These are phyloP conservation scores for Botrytis paeoniae DNA, from an alignment of 2,329 filamentous ascomycete species.

Conservation along the genomic window DNA sequence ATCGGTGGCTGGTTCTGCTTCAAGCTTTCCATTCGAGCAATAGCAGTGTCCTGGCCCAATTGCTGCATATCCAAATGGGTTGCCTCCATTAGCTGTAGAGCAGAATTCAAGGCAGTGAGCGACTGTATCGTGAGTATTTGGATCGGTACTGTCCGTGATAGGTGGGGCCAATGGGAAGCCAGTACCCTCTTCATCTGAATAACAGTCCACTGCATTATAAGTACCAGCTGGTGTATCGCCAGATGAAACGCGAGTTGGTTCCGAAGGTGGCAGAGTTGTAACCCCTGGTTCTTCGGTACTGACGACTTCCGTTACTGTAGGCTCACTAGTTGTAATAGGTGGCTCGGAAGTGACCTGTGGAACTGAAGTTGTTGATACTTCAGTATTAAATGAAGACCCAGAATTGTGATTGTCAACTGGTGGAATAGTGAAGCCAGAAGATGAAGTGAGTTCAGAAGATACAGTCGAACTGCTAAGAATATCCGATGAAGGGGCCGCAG, in stretches of 20 bases:
- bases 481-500: not conserved
- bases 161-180: conserved; percentile 7
- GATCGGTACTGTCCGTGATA: not conserved
- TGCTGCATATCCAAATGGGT: conserved; percentile 1
- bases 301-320: not conserved
- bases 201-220: conserved; percentile 1
- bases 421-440: not conserved
- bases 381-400: not conserved
- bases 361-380: not conserved
- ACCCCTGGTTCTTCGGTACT: not conserved
- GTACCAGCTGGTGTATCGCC: not conserved
- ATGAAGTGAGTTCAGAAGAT: conserved; percentile 7
- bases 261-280: not conserved
- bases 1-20: not conserved
- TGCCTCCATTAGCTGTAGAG: conserved; percentile 1
- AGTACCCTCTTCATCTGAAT: not conserved
- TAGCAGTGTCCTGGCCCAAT: conserved; percentile 14
- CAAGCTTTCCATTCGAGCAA: not conserved
- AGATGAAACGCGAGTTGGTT: conserved; percentile 5
- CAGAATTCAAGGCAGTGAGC: not conserved
- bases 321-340: not conserved
- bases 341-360: not conserved
- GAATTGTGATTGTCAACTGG: not conserved
- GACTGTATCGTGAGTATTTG: not conserved
- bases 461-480: not conserved